These are phyloP conservation scores for Neonectria coccinea DNA, from an alignment of 2,329 filamentous ascomycete species.

Conservation along the genomic window DNA sequence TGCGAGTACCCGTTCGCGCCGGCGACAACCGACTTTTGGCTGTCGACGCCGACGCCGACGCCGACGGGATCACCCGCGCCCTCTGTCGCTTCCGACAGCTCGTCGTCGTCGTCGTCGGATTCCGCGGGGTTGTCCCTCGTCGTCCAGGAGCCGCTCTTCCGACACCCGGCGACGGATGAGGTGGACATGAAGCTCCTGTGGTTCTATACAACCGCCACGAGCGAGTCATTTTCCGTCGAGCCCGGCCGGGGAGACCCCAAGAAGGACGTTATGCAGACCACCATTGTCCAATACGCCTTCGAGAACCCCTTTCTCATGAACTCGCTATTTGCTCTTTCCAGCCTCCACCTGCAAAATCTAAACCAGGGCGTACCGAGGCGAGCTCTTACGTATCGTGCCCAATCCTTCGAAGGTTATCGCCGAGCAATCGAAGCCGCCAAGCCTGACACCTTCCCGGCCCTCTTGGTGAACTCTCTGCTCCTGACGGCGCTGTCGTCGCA, in stretches of 20 bases:
- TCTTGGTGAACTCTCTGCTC: slow-evolving; percentile 63
- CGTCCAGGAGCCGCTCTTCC: slow-evolving; percentile 44
- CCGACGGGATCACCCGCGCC: slow-evolving; percentile 3
- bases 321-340: slow-evolving; percentile 62
- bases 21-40: not conserved
- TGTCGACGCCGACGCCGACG: slow-evolving; percentile 23
- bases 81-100: not conserved
- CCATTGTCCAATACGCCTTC: slow-evolving; percentile 46
- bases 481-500: slow-evolving; percentile 63
- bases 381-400: slow-evolving; percentile 58
- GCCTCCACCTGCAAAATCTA: slow-evolving; percentile 59
- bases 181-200: slow-evolving; percentile 66
- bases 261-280: slow-evolving; percentile 58
- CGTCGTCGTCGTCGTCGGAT: not conserved
- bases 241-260: slow-evolving; percentile 42
- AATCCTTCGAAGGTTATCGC: slow-evolving; percentile 63
- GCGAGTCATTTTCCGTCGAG: slow-evolving; percentile 53
- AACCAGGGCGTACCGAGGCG: slow-evolving; percentile 54
- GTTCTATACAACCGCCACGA: slow-evolving; percentile 64
- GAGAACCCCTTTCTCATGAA: slow-evolving; percentile 65
- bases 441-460: slow-evolving; percentile 59
- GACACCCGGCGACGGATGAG: slow-evolving; percentile 48
- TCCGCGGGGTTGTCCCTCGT: slow-evolving; percentile 4
- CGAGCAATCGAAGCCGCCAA: slow-evolving; percentile 60
- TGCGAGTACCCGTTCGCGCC: slow-evolving; percentile 58